Base-by-base conservation (phyloP, 2,329 filamentous ascomycete genomes). In the Ceratocystis albifundus region DNA sequence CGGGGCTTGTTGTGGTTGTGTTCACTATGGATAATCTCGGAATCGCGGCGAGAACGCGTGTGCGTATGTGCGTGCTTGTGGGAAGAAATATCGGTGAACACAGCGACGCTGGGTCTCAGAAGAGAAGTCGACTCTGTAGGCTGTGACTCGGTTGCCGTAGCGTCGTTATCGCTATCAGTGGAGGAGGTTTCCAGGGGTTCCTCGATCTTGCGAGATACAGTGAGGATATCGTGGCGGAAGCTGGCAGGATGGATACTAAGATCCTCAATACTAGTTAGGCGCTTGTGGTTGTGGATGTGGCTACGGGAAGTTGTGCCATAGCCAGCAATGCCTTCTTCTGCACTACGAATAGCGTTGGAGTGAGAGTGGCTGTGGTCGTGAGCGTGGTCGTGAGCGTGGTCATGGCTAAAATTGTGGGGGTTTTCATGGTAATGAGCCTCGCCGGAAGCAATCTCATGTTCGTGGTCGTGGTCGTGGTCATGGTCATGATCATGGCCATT, bases 191-290 rank as follows among this genome's bases (percentile, higher is more conserved):
- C 62, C 50, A 48, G 32, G 28, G 62, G 50, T n/a, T 81, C 80
- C 17, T 82, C 82, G 10, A 75, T 76, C 50, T 67, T 67, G 20
- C 69, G 68, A 17, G 69, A 68, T n/a, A 89, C 90, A 46, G 87
- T 87, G 70, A 97, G 95, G 71, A 99, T 96, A 66, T 93, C 90
- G 74, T 96, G 89, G 70, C 94, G 82, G 79, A 97, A 91, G 69
- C 88, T 93, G 28, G 90, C 88, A 2, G 94, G 94, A 73, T 96
- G 89, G 64, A 96, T 89, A 73, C 87, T 89, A 70, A 95, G 88
- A 66, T 91, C 83, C 44, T 86, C 76, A 78, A 91, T 77, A 78
- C 82, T 85, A 68, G 84, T 77, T 69, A 88, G 81, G 71, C 84
- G 85, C n/a, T 64, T 62, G 66, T 68, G 66, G 48, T 64, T 78